Evolutionary conservation across 139 green algal genomes (phyloP), one percentile per base, ranked within the genome.

Genomic region (Dunaliella primolecta): DNA sequence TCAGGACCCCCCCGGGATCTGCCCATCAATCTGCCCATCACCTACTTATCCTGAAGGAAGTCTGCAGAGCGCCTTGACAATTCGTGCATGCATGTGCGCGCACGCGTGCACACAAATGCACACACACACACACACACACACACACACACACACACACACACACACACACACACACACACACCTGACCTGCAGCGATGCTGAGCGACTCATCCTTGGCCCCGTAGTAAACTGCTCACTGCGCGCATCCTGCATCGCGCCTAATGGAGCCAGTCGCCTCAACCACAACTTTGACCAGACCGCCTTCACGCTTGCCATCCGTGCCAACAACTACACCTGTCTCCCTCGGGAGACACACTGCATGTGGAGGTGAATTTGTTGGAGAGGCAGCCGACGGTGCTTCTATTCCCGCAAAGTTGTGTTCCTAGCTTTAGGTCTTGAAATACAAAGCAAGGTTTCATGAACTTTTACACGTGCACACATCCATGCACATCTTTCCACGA

Each of bases 231-330:
- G 88, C 83, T 84, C 83, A 1, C 57, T 89, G 70, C 31, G 87
- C 72, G 80, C 15, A 0, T 0, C 31, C 33, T 91, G 87, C 85
- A 88, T 87, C 31, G 83, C 84, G 37, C 87, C 87, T 11, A 78
- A 78, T 0, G 87, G 85, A 2, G 57, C 79, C n/a, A 78, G 35
- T 34, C 81, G 87, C 27, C 33, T 56, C 75, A 89, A 86, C 36
- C 64, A 85, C 85, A 82, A 89, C 82, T 91, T 86, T 78, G 85
- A 91, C 36, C 88, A 89, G 78, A 85, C 84, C 3, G 84, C 87
- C 3, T 71, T 90, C 37, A 90, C 84, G 7, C 72, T 90, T 1
- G 0, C 64, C 23, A 84, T 87, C n/a, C 86, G 70, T 56, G 84
- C 31, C 37, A 57, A 30, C 24, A 86, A 79, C 84, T 88, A 83